These are phyloP conservation scores for Trifolium pratense DNA, from an alignment of 306 rosid species.

Conservation along the genomic window DNA sequence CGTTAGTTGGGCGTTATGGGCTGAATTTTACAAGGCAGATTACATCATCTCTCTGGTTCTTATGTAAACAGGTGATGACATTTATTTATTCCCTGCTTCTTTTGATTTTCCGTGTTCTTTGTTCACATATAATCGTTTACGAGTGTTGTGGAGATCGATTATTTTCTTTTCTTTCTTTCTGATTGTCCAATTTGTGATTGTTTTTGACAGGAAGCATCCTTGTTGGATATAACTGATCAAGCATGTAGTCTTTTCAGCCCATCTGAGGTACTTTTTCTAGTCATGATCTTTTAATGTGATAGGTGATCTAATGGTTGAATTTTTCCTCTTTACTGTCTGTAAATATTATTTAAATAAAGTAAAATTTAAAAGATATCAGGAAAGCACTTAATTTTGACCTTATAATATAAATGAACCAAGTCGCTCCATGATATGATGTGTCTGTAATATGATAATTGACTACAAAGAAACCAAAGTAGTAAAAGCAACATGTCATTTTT, in stretches of 20 bases:
- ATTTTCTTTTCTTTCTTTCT: slow-evolving; percentile 11
- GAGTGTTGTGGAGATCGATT: slow-evolving; percentile 22
- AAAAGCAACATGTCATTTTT: slow-evolving; percentile 5
- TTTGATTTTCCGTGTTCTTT: slow-evolving; percentile 28
- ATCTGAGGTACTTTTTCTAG: slow-evolving; percentile 61
- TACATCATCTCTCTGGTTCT: slow-evolving; percentile 84
- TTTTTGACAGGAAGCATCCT: slow-evolving; percentile 89
- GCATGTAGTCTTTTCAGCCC: slow-evolving; percentile 82
- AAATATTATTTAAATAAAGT: slow-evolving; percentile 6
- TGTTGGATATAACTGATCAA: slow-evolving; percentile 79
- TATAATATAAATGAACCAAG: neutral
- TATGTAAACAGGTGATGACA: slow-evolving; percentile 84
- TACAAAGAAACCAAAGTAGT: slow-evolving; percentile 1
- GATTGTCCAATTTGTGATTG: slow-evolving; percentile 35
- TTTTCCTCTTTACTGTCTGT: slow-evolving; percentile 14
- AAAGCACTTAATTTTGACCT: slow-evolving; percentile 22
- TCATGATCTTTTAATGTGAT: slow-evolving; percentile 9
- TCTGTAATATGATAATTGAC: slow-evolving; percentile 12
- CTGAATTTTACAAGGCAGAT: slow-evolving; percentile 80
- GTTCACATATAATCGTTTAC: slow-evolving; percentile 22
- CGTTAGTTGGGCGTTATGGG: slow-evolving; percentile 58
- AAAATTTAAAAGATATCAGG: neutral
- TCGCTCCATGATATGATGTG: slow-evolving; percentile 16
- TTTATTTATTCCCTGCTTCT: slow-evolving; percentile 14
- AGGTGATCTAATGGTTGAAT: slow-evolving; percentile 9